Evolutionary conservation across 2,329 filamentous ascomycete species (phyloP).

Genomic region (Fusarium agapanthi): DNA sequence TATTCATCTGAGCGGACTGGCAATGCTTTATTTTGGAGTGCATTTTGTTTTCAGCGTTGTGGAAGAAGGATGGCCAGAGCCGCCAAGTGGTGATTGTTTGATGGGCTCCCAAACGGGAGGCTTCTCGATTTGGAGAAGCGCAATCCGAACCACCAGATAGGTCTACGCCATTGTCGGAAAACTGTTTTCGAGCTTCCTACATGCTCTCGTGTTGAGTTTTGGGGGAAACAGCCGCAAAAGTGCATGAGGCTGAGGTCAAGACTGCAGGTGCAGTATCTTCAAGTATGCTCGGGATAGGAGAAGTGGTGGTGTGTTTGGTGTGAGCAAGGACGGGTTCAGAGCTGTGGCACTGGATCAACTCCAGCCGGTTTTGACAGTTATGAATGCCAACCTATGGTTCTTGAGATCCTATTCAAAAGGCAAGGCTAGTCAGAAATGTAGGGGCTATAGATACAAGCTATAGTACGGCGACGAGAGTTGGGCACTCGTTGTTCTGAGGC

Average conservation of each 20-base stretch:
- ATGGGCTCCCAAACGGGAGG: slow-evolving; percentile 1
- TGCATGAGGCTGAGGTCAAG: background rate
- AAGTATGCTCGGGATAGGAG: background rate
- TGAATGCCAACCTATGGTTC: background rate
- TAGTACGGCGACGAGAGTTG: slow-evolving; percentile 2
- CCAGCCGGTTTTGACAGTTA: background rate
- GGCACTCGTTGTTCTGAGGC: background rate
- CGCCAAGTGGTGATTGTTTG: background rate
- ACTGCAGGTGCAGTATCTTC: background rate
- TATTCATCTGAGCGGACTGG: slow-evolving; percentile 34
- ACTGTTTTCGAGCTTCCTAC: background rate
- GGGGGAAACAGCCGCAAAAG: background rate
- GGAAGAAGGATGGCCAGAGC: slow-evolving; percentile 5
- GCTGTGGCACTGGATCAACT: background rate
- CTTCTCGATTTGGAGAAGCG: slow-evolving; percentile 12
- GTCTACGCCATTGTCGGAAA: background rate
- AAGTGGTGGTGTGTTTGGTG: background rate
- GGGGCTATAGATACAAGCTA: slow-evolving; percentile 12
- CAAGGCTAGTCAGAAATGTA: background rate
- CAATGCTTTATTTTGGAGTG: slow-evolving; percentile 38
- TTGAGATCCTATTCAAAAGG: background rate
- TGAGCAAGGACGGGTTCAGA: background rate
- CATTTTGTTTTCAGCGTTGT: slow-evolving; percentile 37
- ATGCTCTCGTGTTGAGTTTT: background rate
- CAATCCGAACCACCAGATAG: background rate